Base-by-base conservation (phyloP, 345 rosid genomes). In the Citrus mangshanensis region DNA sequence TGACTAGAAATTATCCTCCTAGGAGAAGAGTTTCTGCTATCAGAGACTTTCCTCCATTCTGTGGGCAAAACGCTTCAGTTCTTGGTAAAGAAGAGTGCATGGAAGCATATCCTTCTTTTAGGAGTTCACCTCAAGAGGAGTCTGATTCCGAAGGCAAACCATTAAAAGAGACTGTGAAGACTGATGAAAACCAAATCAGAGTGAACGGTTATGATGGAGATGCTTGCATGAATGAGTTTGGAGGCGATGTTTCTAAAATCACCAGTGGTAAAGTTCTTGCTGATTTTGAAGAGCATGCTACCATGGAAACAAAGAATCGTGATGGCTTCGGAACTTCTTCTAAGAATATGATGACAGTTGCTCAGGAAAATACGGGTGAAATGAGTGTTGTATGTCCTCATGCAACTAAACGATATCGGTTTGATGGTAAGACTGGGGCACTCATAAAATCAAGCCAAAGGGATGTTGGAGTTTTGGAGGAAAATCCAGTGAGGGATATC, bases 21-120 rank as follows among this genome's bases (percentile, higher is more conserved):
- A 82, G 84, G 74, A 88, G 91, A 87, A 87, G 70, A 61, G 80
- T 87, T 76, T 78, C 84, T 1, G 90, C 88, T 49, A 68, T 83
- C 19, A 85, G 93, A 81, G 86, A 86, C 77, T 93, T 88, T 73
- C 91, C 97, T 75, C 88, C 85, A 14, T 49, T 67, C 35, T 87
- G 87, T 68, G 90, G 93, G 79, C 77, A 83, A 77, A 89, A 84
- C 51, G 82, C 89, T 83, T 69, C 74, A 18, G 14, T 37, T 70
- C 60, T 64, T 76, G 10, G 32, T 18, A 73, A 73, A 68, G 85
- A 77, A 68, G 82, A 42, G 74, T 9, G 56, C 67, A 21, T 14
- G 21, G 30, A 78, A 63, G 76, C 62, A 65, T 32, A 66, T 74
- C 40, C 78, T 68, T 65, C 68, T 62, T 65, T 6, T 12, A 70